Conservation (phyloP, 202 grass and related monocot genomes). For the Brachypodium distachyon region DNA sequence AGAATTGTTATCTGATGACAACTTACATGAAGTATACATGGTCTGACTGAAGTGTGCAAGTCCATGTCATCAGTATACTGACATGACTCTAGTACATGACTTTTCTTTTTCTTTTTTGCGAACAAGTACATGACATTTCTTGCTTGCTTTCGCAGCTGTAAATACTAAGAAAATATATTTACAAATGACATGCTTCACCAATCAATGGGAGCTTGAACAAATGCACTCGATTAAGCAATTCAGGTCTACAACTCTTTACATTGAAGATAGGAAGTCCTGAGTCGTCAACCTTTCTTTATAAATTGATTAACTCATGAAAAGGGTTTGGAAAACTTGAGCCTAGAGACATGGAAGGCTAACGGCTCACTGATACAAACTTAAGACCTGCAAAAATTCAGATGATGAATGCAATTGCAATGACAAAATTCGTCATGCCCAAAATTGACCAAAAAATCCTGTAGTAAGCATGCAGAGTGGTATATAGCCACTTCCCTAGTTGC, state of each 20-base stretch:
- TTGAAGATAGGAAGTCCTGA: neutral
- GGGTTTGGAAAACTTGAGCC: neutral
- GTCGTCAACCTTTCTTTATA: neutral
- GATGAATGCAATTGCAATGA: slow-evolving; percentile 24
- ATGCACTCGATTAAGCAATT: neutral
- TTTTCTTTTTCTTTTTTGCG: too few relatives aligned
- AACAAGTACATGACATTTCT: neutral
- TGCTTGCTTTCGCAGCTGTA: neutral
- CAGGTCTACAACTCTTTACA: neutral
- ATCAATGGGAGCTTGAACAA: neutral
- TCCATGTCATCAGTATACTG: neutral
- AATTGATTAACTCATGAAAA: neutral
- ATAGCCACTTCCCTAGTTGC: slow-evolving; percentile 1
- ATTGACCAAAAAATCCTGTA: slow-evolving; percentile 23
- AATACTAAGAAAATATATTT: neutral
- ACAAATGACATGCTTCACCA: neutral
- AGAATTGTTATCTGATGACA: neutral
- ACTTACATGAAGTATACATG: neutral
- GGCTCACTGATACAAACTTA: neutral
- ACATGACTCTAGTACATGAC: too few relatives aligned
- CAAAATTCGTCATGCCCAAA: slow-evolving; percentile 22
- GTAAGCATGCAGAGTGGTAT: slow-evolving; percentile 26
- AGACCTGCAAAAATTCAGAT: slow-evolving; percentile 12
- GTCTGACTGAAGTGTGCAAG: neutral
- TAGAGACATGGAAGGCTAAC: neutral